These are phyloP conservation scores for Solanum hybrid DNA, from an alignment of 305 asterid genomes.

Conservation along the genomic window DNA sequence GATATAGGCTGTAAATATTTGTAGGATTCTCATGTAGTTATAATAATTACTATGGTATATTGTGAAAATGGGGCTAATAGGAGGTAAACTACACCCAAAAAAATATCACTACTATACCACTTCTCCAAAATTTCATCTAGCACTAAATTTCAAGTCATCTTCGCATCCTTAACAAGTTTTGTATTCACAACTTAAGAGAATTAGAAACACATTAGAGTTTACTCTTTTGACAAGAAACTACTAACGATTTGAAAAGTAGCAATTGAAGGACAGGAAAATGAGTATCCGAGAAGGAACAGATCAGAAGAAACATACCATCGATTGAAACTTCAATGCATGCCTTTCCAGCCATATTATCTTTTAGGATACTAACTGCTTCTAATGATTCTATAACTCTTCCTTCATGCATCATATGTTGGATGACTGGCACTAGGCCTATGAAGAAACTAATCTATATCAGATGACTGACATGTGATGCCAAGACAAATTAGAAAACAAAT, in stretches of 20 bases:
- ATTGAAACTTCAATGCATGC: constrained; percentile 56
- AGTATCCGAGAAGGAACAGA: constrained; percentile 7
- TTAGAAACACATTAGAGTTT: not conserved
- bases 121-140: not conserved
- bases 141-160: not conserved
- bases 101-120: not conserved
- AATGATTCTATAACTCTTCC: constrained; percentile 49
- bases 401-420: constrained; percentile 52
- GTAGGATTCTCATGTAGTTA: not conserved
- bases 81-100: not conserved
- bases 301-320: constrained; percentile 39
- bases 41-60: not conserved
- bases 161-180: not conserved
- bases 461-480: constrained; percentile 16
- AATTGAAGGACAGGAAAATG: not conserved
- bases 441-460: constrained; percentile 12
- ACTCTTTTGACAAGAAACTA: not conserved
- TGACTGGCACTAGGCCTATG: constrained; percentile 82
- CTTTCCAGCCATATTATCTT: constrained; percentile 26
- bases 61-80: not conserved
- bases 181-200: not conserved
- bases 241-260: not conserved
- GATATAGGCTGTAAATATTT: not conserved
- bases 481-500: not conserved
- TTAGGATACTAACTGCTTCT: constrained; percentile 39